These are phyloP conservation scores for Sugiyamaella qingdaonensis DNA, from an alignment of 805 yeast genomes.

Conservation along the genomic window DNA sequence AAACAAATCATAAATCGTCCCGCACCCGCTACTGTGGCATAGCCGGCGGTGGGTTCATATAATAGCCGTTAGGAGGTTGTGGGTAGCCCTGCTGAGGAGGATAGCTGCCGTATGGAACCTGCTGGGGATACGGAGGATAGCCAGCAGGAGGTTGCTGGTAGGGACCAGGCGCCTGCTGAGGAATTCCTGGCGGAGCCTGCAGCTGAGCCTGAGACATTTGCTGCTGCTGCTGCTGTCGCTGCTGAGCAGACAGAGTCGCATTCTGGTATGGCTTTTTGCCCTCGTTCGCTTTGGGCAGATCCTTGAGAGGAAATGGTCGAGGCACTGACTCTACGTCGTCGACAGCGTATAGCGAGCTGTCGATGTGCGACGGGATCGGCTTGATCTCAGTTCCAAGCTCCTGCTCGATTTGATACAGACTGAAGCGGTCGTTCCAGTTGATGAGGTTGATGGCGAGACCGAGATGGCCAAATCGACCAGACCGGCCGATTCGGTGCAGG, in stretches of 20 bases:
- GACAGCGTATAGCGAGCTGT: constrained; percentile 82
- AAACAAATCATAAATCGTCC: not conserved
- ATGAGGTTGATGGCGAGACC: constrained; percentile 96
- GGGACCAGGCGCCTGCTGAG: constrained; percentile 6
- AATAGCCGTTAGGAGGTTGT: constrained; percentile 16
- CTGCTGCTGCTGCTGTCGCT: constrained; percentile 14
- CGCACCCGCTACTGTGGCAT: constrained; percentile 5
- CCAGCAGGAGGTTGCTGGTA: not conserved
- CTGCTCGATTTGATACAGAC: constrained; percentile 90
- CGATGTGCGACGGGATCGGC: constrained; percentile 94
- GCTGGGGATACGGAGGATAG: not conserved
- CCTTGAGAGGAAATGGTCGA: constrained; percentile 77
- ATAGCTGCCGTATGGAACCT: not conserved
- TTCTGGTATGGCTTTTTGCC: not conserved
- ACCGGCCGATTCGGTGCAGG: constrained; percentile 97
- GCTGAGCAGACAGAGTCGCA: constrained; percentile 8
- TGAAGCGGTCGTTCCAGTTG: constrained; percentile 95
- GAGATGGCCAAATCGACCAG: constrained; percentile 97
- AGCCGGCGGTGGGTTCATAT: constrained; percentile 13
- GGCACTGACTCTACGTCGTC: constrained; percentile 60
- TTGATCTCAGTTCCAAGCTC: constrained; percentile 96
- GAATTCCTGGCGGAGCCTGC: constrained; percentile 5
- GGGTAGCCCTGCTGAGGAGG: constrained; percentile 16
- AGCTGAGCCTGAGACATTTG: constrained; percentile 5
- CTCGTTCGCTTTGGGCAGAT: constrained; percentile 24